Conservation (phyloP, 2,329 filamentous ascomycete species). For the Botrytis sinoallii region DNA sequence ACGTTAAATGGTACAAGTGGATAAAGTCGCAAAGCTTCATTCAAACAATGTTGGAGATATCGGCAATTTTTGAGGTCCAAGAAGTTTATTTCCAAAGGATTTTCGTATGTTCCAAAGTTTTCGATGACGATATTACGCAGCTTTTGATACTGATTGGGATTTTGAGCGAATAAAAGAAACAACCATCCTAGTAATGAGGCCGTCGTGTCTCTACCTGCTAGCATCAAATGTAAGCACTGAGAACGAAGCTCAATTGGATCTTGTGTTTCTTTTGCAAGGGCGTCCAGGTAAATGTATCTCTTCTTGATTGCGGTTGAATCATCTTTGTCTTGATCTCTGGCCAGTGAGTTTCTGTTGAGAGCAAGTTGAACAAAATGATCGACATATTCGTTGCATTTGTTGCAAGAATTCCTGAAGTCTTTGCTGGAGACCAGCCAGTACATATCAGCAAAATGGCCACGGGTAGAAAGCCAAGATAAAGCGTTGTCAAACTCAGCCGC, state of each 20-base stretch:
- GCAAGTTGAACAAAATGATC: conserved; percentile 41
- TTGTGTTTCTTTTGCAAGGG: conserved; percentile 48
- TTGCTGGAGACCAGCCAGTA: conserved; percentile 38
- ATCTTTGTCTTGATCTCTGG: conserved; percentile 36
- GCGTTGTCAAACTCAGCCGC: background rate
- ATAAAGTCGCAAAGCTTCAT: conserved; percentile 43
- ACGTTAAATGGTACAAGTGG: conserved; percentile 40
- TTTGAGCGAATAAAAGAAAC: conserved; percentile 31
- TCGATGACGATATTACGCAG: conserved; percentile 23
- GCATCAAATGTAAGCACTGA: conserved; percentile 39
- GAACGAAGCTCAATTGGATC: conserved; percentile 47
- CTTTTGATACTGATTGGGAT: conserved; percentile 35
- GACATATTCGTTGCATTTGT: conserved; percentile 44
- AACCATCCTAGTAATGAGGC: conserved; percentile 40
- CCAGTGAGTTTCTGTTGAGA: background rate
- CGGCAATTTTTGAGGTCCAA: conserved; percentile 49
- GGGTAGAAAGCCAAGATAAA: background rate
- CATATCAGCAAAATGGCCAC: background rate
- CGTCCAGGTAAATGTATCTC: conserved; percentile 38
- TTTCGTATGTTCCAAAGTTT: conserved; percentile 36
- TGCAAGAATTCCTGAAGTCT: conserved; percentile 30
- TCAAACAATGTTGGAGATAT: conserved; percentile 53
- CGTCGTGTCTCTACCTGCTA: conserved; percentile 44
- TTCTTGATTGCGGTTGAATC: conserved; percentile 44
- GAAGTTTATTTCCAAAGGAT: conserved; percentile 47